Evolutionary conservation across 371 early-diverging fungal genomes (phyloP).

Genomic region (Saksenaea oblongispora): DNA sequence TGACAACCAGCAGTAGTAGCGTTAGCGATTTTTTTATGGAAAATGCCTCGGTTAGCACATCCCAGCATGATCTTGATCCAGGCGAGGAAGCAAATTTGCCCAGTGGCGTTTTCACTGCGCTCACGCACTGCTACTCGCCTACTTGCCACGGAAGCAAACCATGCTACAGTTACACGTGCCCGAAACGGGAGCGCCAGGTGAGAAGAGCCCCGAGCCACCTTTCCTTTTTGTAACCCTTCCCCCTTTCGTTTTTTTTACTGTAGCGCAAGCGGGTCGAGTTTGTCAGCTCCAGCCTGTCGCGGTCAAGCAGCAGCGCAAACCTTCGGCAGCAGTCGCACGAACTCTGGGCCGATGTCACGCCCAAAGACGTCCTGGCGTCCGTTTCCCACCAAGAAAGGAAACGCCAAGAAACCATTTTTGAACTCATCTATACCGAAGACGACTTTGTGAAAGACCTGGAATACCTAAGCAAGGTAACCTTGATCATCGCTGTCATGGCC

Average conservation of each 20-base stretch:
- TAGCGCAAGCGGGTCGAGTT: conserved; percentile 6
- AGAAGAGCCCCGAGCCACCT: background rate
- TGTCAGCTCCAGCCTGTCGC: background rate
- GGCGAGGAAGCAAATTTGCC: conserved; percentile 32
- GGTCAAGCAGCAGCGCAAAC: conserved; percentile 2
- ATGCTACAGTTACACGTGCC: conserved; percentile 88
- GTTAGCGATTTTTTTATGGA: conserved; percentile 7
- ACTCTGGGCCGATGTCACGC: conserved; percentile 66
- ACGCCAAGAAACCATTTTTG: conserved; percentile 92
- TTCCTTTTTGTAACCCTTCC: background rate
- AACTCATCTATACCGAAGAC: conserved; percentile 87
- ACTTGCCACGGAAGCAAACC: conserved; percentile 72
- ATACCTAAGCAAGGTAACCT: conserved; percentile 36
- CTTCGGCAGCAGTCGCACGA: conserved; percentile 12
- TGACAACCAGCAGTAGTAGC: conserved; percentile 5
- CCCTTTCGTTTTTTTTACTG: background rate
- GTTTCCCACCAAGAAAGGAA: conserved; percentile 77
- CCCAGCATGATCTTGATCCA: background rate
- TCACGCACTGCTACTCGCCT: conserved; percentile 90
- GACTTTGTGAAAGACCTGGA: conserved; percentile 84
- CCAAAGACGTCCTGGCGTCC: conserved; percentile 65
- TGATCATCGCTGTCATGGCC: background rate
- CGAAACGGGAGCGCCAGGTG: conserved; percentile 33
- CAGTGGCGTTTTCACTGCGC: conserved; percentile 80
- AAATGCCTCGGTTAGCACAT: conserved; percentile 2